A percentile compares a stretch with the other conserved stretches of the same genome.
These are phyloP conservation scores for Cyberlindnera americana DNA, from an alignment of 805 yeast species.

Conservation along the genomic window DNA sequence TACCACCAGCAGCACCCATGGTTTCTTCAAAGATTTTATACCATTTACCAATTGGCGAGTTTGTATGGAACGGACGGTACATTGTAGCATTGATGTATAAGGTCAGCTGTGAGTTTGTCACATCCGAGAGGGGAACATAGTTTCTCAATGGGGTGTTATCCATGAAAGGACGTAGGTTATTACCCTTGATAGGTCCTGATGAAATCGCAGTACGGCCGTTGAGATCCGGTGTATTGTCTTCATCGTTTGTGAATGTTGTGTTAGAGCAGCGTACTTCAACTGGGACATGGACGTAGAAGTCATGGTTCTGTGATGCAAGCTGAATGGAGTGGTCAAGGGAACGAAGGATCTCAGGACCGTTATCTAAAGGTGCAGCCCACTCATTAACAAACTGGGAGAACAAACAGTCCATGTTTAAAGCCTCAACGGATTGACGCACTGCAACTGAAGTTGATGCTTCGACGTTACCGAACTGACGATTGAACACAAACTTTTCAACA, in stretches of 20 bases:
- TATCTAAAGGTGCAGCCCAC: constrained; percentile 89
- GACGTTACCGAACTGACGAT: constrained; percentile 74
- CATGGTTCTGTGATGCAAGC: constrained; percentile 54
- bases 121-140: constrained; percentile 44
- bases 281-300: constrained; percentile 90
- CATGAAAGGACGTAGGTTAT: constrained; percentile 72
- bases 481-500: constrained; percentile 81
- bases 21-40: constrained; percentile 77
- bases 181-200: constrained; percentile 83
- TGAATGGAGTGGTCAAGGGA: constrained; percentile 60
- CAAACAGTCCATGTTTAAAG: constrained; percentile 92
- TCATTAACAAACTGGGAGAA: constrained; percentile 93
- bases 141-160: constrained; percentile 74
- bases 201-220: constrained; percentile 47
- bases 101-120: constrained; percentile 72
- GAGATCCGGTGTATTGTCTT: constrained; percentile 42
- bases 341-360: constrained; percentile 69
- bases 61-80: constrained; percentile 86
- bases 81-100: constrained; percentile 89
- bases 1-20: constrained; percentile 76
- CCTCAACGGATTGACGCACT: constrained; percentile 79
- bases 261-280: constrained; percentile 93
- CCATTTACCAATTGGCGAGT: constrained; percentile 77
- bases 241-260: constrained; percentile 44
- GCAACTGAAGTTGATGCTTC: constrained; percentile 65